Evolutionary conservation across 768 basidiomycete genomes (phyloP).

Genomic region (Ramaria rubella): DNA sequence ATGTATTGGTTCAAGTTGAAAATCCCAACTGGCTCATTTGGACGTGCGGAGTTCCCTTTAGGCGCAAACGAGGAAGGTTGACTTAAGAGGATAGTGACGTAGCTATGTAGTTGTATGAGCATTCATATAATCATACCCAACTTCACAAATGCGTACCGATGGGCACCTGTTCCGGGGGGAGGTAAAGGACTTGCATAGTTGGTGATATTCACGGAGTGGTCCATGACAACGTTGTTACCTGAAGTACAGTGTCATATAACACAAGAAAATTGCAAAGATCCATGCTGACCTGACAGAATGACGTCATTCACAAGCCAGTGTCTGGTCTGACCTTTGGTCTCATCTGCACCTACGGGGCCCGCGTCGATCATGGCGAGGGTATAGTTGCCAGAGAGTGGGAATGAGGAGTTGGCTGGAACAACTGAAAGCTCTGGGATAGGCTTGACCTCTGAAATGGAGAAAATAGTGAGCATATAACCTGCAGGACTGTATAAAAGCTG

Average conservation of each 20-base stretch:
- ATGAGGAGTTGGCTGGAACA: slow-evolving; percentile 42
- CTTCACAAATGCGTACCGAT: slow-evolving; percentile 40
- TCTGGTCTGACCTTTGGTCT: slow-evolving; percentile 53
- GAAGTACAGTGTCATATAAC: background rate
- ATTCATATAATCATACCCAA: background rate
- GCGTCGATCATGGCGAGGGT: slow-evolving; percentile 76
- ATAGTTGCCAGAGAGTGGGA: slow-evolving; percentile 42
- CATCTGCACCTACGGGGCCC: slow-evolving; percentile 54
- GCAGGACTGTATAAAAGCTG: background rate
- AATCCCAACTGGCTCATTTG: slow-evolving; percentile 44
- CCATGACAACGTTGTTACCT: slow-evolving; percentile 37
- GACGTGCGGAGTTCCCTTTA: slow-evolving; percentile 46
- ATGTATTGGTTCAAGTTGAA: slow-evolving; percentile 57
- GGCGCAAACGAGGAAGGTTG: slow-evolving; percentile 60
- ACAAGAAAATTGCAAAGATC: background rate
- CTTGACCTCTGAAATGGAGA: slow-evolving; percentile 41
- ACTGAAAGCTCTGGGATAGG: slow-evolving; percentile 49
- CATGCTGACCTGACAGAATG: slow-evolving; percentile 35
- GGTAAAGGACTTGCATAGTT: slow-evolving; percentile 69
- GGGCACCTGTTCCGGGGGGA: slow-evolving; percentile 60
- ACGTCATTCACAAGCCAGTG: slow-evolving; percentile 80
- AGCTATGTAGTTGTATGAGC: slow-evolving; percentile 35
- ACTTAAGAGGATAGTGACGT: slow-evolving; percentile 56
- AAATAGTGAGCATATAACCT: slow-evolving; percentile 3
- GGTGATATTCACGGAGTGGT: slow-evolving; percentile 47